A percentile compares a stretch with the other conserved stretches of the same genome.
Conservation (phyloP, 495 filamentous ascomycete genomes). For the Lasiosphaeria ovina region DNA sequence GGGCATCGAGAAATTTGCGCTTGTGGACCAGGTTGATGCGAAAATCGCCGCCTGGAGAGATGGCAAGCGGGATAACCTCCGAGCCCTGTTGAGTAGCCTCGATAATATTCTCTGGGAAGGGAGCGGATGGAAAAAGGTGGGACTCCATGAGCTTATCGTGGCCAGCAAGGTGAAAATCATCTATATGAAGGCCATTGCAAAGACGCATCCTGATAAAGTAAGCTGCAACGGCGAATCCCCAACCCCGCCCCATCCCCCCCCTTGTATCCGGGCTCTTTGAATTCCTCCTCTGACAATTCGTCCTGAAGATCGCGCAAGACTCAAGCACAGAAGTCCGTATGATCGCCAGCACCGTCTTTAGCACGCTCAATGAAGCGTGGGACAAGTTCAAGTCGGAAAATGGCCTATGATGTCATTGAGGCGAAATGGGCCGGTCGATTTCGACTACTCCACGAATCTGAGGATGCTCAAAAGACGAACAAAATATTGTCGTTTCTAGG, state of each 20-base stretch:
- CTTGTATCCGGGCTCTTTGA: background rate
- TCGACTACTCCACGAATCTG: too few species aligned
- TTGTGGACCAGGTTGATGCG: conserved; percentile 79
- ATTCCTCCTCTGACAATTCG: background rate
- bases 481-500: too few species aligned
- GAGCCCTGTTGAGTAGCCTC: conserved; percentile 82
- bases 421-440: background rate
- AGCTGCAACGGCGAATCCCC: conserved; percentile 25
- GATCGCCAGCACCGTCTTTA: conserved; percentile 88
- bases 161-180: conserved; percentile 91
- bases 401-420: conserved; percentile 49
- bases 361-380: conserved; percentile 94
- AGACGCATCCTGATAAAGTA: conserved; percentile 99
- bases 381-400: conserved; percentile 96
- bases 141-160: conserved; percentile 85
- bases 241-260: too few species aligned
- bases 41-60: conserved; percentile 74
- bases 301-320: conserved; percentile 70
- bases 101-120: conserved; percentile 89
- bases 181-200: conserved; percentile 99
- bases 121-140: conserved; percentile 94
- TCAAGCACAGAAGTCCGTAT: conserved; percentile 93
- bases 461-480: too few species aligned
- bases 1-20: conserved; percentile 88
- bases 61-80: conserved; percentile 87